Conservation (phyloP, 1,284 basidiomycete genomes). For the Tetrapyrgos nigripes region DNA sequence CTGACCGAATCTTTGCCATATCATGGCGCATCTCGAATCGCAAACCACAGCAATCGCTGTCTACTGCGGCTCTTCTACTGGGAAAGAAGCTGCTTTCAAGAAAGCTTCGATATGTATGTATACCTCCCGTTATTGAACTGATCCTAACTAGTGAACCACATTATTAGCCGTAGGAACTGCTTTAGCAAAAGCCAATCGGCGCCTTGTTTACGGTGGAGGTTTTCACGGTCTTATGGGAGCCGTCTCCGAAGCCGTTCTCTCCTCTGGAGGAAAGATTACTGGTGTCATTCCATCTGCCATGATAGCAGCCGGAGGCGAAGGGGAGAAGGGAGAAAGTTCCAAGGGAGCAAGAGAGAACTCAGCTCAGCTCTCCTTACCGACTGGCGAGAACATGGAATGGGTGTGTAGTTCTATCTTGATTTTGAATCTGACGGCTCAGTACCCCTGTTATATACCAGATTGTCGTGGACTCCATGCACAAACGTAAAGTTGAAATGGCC, state of each 20-base stretch:
- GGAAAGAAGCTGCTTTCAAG: slow-evolving; percentile 64
- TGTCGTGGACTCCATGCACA: slow-evolving; percentile 89
- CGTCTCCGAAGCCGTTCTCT: slow-evolving; percentile 74
- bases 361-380: slow-evolving; percentile 37
- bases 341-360: neutral
- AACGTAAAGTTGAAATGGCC: slow-evolving; percentile 91
- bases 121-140: neutral
- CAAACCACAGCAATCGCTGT: slow-evolving; percentile 61
- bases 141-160: neutral
- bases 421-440: neutral
- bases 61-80: slow-evolving; percentile 81
- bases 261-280: slow-evolving; percentile 77
- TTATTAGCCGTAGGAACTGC: slow-evolving; percentile 73
- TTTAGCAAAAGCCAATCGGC: slow-evolving; percentile 64
- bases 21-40: no score
- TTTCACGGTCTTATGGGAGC: slow-evolving; percentile 87
- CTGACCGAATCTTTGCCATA: neutral
- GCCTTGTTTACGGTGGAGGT: slow-evolving; percentile 90
- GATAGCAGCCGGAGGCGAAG: slow-evolving; percentile 67
- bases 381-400: slow-evolving; percentile 39
- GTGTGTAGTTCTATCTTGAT: slow-evolving; percentile 31
- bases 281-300: slow-evolving; percentile 86
- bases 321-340: slow-evolving; percentile 42
- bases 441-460: slow-evolving; percentile 57
- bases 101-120: slow-evolving; percentile 73